Evolutionary conservation across 148 eudicot species (phyloP).

Genomic region (Chenopodium formosanum): DNA sequence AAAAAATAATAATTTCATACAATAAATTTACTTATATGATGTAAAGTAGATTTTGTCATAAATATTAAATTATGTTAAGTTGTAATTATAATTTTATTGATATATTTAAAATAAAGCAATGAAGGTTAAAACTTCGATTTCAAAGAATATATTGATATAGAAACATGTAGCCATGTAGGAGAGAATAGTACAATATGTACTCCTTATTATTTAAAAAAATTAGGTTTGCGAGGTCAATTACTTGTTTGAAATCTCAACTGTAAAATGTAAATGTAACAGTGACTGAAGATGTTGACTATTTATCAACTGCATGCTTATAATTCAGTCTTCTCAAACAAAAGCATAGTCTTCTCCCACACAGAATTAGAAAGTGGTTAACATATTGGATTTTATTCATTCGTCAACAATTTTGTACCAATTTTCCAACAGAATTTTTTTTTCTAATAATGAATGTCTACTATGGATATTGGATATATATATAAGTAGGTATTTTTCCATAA

Average conservation of each 20-base stretch:
- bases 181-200: no score
- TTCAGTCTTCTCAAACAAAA: neutral
- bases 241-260: constrained; percentile 21
- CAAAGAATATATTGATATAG: neutral
- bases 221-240: constrained; percentile 7
- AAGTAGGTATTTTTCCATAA: no score
- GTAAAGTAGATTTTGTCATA: no score
- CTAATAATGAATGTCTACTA: no score
- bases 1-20: neutral
- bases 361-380: neutral
- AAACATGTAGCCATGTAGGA: no score
- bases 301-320: neutral
- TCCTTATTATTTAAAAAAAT: neutral
- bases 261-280: constrained; percentile 2
- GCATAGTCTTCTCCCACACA: neutral
- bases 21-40: no score
- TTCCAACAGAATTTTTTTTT: no score
- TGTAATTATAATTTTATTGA: no score
- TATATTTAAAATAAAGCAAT: no score
- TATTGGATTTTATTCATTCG: neutral
- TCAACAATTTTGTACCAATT: no score
- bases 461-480: no score
- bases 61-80: no score
- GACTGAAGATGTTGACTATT: constrained; percentile 23
- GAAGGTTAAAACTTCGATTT: neutral